These are phyloP conservation scores for Lonicera japonica DNA, from an alignment of 129 eudicot genomes.

Conservation along the genomic window DNA sequence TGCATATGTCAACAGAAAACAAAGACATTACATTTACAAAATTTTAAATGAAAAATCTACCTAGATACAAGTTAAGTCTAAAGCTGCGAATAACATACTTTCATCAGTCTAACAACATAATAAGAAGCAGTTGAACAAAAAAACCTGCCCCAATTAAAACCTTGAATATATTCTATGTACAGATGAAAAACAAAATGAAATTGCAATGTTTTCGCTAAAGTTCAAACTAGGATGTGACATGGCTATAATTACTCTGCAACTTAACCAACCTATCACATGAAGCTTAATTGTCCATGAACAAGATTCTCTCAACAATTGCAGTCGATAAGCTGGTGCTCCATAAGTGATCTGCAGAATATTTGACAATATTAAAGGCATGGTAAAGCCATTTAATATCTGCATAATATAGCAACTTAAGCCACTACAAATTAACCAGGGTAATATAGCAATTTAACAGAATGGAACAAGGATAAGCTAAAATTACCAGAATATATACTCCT, in stretches of 20 bases:
- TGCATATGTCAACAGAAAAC: conserved; percentile 16
- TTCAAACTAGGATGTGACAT: neutral
- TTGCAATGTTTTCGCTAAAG: neutral
- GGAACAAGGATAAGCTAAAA: conserved; percentile 10
- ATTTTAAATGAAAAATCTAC: neutral
- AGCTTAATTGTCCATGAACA: conserved; percentile 73
- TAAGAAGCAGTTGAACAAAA: no score
- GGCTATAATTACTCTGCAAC: neutral
- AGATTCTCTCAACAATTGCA: conserved; percentile 52
- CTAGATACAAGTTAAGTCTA: neutral
- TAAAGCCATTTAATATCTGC: no score
- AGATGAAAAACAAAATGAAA: no score
- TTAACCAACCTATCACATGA: conserved; percentile 70
- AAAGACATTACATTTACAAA: neutral
- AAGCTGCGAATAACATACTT: neutral
- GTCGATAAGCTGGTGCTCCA: conserved; percentile 74
- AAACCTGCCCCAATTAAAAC: no score
- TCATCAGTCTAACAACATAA: neutral
- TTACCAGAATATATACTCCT: conserved; percentile 94
- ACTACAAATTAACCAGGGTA: neutral
- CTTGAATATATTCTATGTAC: no score
- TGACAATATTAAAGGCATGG: conserved; percentile 13
- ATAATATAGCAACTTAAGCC: neutral
- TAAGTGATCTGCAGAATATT: conserved; percentile 66
- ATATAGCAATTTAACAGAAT: neutral